These are phyloP conservation scores for Talaromyces atroroseus DNA, from an alignment of 2,329 filamentous ascomycete species.

Conservation along the genomic window DNA sequence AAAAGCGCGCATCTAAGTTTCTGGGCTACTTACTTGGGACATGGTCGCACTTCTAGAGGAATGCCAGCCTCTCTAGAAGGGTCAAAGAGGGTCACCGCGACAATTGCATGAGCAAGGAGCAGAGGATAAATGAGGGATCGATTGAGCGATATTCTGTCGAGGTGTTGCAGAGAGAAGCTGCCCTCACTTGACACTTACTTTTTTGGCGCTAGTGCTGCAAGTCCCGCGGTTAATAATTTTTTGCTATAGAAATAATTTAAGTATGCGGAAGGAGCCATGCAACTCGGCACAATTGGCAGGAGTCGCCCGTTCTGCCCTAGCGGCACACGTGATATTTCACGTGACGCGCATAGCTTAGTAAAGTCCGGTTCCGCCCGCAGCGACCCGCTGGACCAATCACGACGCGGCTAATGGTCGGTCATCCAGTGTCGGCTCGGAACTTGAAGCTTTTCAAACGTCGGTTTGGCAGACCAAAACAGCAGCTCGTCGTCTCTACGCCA, in stretches of 20 bases:
- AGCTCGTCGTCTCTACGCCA: conserved; percentile 21
- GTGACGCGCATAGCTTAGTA: conserved; percentile 20
- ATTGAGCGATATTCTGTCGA: neutral
- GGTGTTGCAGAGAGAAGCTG: conserved; percentile 16
- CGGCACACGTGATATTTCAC: conserved; percentile 19
- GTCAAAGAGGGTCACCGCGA: conserved; percentile 60
- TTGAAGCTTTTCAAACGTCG: conserved; percentile 39
- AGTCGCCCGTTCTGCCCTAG: neutral
- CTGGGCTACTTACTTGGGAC: conserved; percentile 48
- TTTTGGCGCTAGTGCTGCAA: conserved; percentile 11
- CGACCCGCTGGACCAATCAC: conserved; percentile 38
- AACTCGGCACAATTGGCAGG: neutral
- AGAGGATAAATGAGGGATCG: neutral
- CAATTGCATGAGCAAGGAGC: conserved; percentile 9
- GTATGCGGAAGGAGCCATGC: no score
- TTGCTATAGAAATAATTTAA: neutral
- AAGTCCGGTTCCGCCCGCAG: conserved; percentile 35
- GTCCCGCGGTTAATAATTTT: neutral
- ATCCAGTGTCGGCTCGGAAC: conserved; percentile 27
- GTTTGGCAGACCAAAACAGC: conserved; percentile 23
- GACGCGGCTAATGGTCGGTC: conserved; percentile 28
- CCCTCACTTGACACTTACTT: conserved; percentile 7
- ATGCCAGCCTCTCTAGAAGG: conserved; percentile 75
- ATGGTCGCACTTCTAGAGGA: conserved; percentile 64
- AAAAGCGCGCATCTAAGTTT: neutral